A percentile compares a stretch with the other conserved stretches of the same genome.
These are phyloP conservation scores for Sclerotinia nivalis DNA, from an alignment of 2,329 filamentous ascomycete species.

Conservation along the genomic window DNA sequence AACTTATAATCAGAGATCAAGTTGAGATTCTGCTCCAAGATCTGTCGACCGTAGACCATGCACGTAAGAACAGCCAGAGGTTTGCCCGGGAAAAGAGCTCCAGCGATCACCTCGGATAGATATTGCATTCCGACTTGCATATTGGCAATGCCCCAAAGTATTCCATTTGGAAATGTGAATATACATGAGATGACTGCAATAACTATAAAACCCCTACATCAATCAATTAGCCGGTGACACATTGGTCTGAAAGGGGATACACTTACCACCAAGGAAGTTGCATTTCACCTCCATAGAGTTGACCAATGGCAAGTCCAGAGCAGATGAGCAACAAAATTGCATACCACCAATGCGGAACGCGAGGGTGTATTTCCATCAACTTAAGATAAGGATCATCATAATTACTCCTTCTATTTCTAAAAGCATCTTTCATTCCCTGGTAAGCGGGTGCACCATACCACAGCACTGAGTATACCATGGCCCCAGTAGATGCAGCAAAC, in stretches of 20 bases:
- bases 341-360: conserved; percentile 62
- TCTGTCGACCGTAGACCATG: conserved; percentile 42
- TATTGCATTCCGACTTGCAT: conserved; percentile 50
- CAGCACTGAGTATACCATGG: conserved; percentile 47
- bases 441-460: conserved; percentile 46
- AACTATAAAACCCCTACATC: conserved; percentile 33
- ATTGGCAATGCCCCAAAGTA: conserved; percentile 49
- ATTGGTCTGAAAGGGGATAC: background rate
- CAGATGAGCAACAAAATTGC: conserved; percentile 47
- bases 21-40: conserved; percentile 43
- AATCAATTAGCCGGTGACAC: background rate
- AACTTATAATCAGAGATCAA: conserved; percentile 44
- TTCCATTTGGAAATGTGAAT: conserved; percentile 30
- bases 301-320: conserved; percentile 44
- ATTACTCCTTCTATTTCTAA: conserved; percentile 21
- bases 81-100: conserved; percentile 54
- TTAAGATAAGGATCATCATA: conserved; percentile 47
- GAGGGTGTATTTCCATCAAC: conserved; percentile 50
- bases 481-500: conserved; percentile 47
- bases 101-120: conserved; percentile 50
- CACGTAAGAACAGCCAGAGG: conserved; percentile 49
- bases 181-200: conserved; percentile 40
- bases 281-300: conserved; percentile 61
- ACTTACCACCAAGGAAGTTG: conserved; percentile 34
- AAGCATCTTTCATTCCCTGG: conserved; percentile 36